A percentile compares a stretch with the other conserved stretches of the same genome.
Conservation (phyloP, 192 early-diverging fungal species). For the Haplosporangium gracile region DNA sequence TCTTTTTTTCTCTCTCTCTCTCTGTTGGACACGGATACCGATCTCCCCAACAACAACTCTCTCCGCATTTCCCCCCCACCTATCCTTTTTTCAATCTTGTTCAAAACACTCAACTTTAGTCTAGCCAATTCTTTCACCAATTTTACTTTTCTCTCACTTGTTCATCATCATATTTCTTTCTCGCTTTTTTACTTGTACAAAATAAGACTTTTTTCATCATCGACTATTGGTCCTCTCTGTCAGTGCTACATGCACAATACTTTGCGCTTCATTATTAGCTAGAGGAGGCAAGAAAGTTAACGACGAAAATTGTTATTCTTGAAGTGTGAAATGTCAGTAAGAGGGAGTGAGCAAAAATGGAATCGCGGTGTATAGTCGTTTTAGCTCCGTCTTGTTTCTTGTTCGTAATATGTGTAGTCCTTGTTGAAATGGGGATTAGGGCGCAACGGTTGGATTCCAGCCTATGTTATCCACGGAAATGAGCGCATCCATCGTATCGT, state of each 20-base stretch:
- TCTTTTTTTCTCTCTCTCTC: no score
- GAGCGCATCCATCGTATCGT: background rate
- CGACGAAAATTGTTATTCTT: no score
- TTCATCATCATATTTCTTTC: background rate
- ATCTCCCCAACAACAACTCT: background rate
- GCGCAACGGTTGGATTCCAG: slow-evolving; percentile 27
- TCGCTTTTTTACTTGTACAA: slow-evolving; percentile 11
- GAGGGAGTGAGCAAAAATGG: no score
- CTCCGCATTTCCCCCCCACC: background rate
- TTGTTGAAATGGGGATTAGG: background rate
- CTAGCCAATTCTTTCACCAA: background rate
- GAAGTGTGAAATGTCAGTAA: no score
- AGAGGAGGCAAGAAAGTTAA: no score
- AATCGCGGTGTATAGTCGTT: background rate
- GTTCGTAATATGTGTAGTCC: no score
- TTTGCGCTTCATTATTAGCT: background rate
- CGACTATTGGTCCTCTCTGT: background rate
- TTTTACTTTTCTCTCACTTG: background rate
- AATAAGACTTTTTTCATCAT: background rate
- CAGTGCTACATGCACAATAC: background rate
- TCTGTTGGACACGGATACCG: no score
- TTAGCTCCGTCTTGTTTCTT: background rate
- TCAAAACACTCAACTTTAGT: background rate
- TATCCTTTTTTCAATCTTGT: background rate
- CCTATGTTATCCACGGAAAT: slow-evolving; percentile 12